Base-by-base conservation (phyloP, 345 rosid genomes). In the Populus alba region DNA sequence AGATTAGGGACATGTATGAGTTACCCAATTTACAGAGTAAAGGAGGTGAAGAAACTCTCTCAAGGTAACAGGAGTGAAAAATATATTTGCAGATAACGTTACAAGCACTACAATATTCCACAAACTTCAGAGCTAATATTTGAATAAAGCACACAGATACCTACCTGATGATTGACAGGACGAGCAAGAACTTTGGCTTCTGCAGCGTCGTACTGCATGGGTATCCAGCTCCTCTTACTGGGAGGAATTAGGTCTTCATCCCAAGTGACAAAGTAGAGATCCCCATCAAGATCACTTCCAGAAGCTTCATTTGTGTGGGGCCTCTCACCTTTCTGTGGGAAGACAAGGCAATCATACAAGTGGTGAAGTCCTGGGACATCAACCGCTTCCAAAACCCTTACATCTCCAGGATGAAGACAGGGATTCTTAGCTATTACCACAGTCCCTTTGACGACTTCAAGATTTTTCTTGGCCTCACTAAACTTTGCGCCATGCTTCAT, bases 251-350 rank as follows among this genome's bases (percentile, higher is more conserved):
- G 95, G 78, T 84, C 84, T 79, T 85, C 92, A 86, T 95, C 98
- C 99, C 99, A 95, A 3, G 99, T 85, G 71, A 91, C 98, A 71
- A 93, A 93, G 79, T 93, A 92, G 37, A 93, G 86, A 79, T 95
- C 99, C 55, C 99, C 99, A 53, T 95, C 99, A 47, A 95, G 93
- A 80, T 95, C 99, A 91, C 98, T 92, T 59, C 98, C 99, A 57
- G 99, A 95, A 81, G 98, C 98, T 87, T 91, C 99, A 73, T 95
- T 81, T 41, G 97, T 43, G 76, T 95, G 98, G 1, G 99, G 98
- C 70, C 98, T 87, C 9, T 90, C 96, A 47, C 98, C 97, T 61
- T 92, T 93, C 68, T 93, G 97, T 66, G 99, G 99, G 81, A 95
- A 92, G 43, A 95, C 86, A n/a, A 95, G 90, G 74, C 98, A 93